phyloP scores from a whole-genome alignment of 805 yeast species.

The Metschnikowia amazonensis region DNA sequence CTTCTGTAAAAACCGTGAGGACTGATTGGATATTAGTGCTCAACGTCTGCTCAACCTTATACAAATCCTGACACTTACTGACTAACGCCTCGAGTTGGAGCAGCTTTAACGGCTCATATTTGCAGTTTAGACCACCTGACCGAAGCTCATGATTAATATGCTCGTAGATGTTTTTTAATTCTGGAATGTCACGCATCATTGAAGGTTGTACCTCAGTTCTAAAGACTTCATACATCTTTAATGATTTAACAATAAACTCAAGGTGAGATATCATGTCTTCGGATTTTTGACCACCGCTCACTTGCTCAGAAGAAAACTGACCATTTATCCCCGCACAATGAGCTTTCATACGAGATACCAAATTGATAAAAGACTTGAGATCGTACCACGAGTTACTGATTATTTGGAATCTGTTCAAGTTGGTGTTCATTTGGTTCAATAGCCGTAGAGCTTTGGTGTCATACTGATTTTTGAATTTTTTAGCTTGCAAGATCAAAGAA shows the following conservation, averaged over 20 bases:
- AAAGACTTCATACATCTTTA: background rate
- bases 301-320: background rate
- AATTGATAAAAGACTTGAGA: background rate
- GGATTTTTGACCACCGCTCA: background rate
- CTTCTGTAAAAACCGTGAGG: background rate
- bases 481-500: slow-evolving; percentile 9
- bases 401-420: slow-evolving; percentile 1
- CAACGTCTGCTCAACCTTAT: slow-evolving; percentile 4
- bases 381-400: background rate
- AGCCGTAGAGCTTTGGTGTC: slow-evolving; percentile 31
- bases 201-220: background rate
- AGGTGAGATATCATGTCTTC: background rate
- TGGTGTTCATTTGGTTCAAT: slow-evolving; percentile 23
- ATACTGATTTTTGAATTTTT: slow-evolving; percentile 26
- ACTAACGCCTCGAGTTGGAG: slow-evolving; percentile 11
- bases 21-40: background rate
- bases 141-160: slow-evolving; percentile 7
- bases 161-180: slow-evolving; percentile 12
- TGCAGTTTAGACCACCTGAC: slow-evolving; percentile 11
- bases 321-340: background rate
- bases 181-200: slow-evolving; percentile 14
- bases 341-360: background rate
- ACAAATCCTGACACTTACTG: slow-evolving; percentile 5
- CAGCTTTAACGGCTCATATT: slow-evolving; percentile 15
- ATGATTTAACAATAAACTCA: background rate